Evolutionary conservation across 306 rosid species (phyloP), one percentile per base, ranked within the genome.

Genomic region (Adenanthera pavonina): DNA sequence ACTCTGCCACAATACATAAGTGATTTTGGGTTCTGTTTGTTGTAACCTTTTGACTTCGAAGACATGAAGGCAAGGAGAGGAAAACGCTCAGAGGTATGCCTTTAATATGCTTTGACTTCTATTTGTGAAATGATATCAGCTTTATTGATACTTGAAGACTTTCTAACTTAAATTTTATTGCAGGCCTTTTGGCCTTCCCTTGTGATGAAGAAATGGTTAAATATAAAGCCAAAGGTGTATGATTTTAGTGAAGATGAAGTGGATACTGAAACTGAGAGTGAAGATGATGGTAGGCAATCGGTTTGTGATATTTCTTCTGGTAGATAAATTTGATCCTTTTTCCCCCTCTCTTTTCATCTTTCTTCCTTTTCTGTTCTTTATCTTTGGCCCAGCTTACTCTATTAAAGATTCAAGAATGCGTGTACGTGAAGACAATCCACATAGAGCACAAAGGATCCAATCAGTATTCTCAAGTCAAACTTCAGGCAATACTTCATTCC

Each of bases 101-200:
- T 67, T 74, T 5, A 34, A 64, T 65, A 60, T 77, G 33, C 35
- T 78, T 77, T 65, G 38, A 16, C 35, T 62, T 14, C 36, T 3
- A 72, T 57, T 57, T 88, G 60, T 72, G 54, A 41, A 76, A 48
- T 61, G 59, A 49, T 72, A n/a, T 38, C 12, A 52, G 64, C 64
- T 20, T 7, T 48, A 2, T 69, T 47, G 25, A 38, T 72, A 69
- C 68, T 73, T 69, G 70, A 53, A 41, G 36, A 75, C 64, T 86
- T 56, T 16, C 77, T 60, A 69, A 59, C 82, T 87, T 57, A 56
- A 46, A 35, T 81, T 81, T 81, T 74, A 8, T 86, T 84, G 81
- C 89, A 95, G 98, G 89, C 94, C 6, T 95, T 93, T 83, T 95
- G 99, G 99, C 99, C 99, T 77, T 93, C 99, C 60, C 79, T 95